These are phyloP conservation scores for Penicillium sp. DNA, from an alignment of 2,329 filamentous ascomycete genomes.

Conservation along the genomic window DNA sequence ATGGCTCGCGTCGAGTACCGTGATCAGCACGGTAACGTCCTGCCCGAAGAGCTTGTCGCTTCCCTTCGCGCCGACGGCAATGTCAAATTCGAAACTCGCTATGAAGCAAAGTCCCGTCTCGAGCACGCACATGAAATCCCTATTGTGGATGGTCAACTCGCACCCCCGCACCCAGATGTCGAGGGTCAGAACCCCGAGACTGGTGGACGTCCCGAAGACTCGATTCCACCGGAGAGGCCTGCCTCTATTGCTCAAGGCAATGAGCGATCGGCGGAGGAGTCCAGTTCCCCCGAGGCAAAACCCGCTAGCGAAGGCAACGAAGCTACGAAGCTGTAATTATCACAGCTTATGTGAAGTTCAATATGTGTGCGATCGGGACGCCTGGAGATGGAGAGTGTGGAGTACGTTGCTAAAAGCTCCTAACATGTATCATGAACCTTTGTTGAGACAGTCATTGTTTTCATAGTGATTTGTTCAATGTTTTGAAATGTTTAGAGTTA, in stretches of 20 bases:
- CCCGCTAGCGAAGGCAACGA: conserved; percentile 50
- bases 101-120: conserved; percentile 89
- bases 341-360: not conserved
- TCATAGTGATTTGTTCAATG: not conserved
- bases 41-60: conserved; percentile 80
- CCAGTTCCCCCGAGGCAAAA: conserved; percentile 41
- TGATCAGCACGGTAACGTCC: conserved; percentile 87
- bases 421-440: conserved; percentile 22
- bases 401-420: not conserved
- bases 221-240: conserved; percentile 37
- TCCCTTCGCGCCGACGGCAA: conserved; percentile 73
- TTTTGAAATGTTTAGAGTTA: not conserved
- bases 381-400: not conserved
- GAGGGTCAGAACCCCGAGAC: conserved; percentile 61
- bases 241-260: conserved; percentile 40
- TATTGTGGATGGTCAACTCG: conserved; percentile 40
- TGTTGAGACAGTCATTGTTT: conserved; percentile 3
- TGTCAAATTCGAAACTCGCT: conserved; percentile 91
- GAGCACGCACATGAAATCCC: conserved; percentile 74
- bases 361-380: not conserved
- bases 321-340: conserved; percentile 36
- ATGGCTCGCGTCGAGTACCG: conserved; percentile 92
- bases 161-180: conserved; percentile 57
- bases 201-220: conserved; percentile 40
- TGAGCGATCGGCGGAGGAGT: conserved; percentile 38